These are phyloP conservation scores for Diaporthe citriasiana DNA, from an alignment of 2,329 filamentous ascomycete genomes.

Conservation along the genomic window DNA sequence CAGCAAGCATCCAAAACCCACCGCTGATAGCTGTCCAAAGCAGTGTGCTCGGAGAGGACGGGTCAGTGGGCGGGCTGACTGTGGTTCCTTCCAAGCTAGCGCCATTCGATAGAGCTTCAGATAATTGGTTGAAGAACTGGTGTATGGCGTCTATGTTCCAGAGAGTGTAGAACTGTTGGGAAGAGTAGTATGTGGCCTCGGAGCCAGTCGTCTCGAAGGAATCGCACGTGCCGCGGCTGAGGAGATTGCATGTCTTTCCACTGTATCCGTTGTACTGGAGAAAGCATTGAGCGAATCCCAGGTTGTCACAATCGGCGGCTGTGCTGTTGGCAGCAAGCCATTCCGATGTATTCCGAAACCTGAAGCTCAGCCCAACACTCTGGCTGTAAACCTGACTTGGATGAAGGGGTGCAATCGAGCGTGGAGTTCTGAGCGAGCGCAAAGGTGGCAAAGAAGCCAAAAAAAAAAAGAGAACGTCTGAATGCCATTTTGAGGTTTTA, in stretches of 20 bases:
- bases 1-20: slow-evolving; percentile 29
- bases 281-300: slow-evolving; percentile 49
- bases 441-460: slow-evolving; percentile 13
- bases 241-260: slow-evolving; percentile 47
- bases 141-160: slow-evolving; percentile 50
- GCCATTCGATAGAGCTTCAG: slow-evolving; percentile 47
- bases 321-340: slow-evolving; percentile 48
- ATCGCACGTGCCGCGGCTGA: slow-evolving; percentile 47
- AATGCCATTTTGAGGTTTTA: neutral
- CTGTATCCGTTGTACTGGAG: slow-evolving; percentile 48
- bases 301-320: slow-evolving; percentile 45
- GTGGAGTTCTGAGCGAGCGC: neutral
- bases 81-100: slow-evolving; percentile 47
- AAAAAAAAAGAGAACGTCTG: neutral
- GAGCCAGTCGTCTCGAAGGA: slow-evolving; percentile 42
- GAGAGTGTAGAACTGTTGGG: slow-evolving; percentile 49
- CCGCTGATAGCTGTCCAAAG: slow-evolving; percentile 20
- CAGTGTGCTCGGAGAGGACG: slow-evolving; percentile 37
- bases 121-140: slow-evolving; percentile 51
- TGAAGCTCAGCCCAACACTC: slow-evolving; percentile 46
- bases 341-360: slow-evolving; percentile 46
- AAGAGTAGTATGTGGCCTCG: slow-evolving; percentile 42
- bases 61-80: slow-evolving; percentile 44
- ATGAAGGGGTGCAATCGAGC: slow-evolving; percentile 7
- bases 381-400: slow-evolving; percentile 43